These are phyloP conservation scores for Houttuynia cordata DNA, from an alignment of 164 flowering plant species.

Conservation along the genomic window DNA sequence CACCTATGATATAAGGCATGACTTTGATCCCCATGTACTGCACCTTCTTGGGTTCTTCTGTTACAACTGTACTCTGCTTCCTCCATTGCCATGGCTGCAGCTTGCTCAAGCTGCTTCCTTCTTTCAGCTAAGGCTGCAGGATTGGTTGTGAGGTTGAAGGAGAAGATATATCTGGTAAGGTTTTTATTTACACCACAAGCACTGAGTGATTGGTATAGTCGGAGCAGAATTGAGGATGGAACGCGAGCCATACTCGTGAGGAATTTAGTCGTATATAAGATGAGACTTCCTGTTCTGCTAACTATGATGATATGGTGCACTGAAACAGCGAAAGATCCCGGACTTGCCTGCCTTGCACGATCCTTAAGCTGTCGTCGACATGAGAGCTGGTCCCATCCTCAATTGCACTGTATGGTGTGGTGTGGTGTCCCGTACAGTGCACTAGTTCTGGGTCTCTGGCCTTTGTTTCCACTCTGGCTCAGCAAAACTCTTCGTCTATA, in stretches of 20 bases:
- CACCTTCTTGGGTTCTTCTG: background rate
- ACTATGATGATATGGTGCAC: background rate
- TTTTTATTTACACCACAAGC: background rate
- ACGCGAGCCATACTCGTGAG: background rate
- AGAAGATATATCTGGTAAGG: background rate
- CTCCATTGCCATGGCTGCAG: background rate
- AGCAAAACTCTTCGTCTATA: too few species aligned
- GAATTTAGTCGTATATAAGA: background rate
- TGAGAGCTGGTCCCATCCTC: too few species aligned
- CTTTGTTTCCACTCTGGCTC: too few species aligned
- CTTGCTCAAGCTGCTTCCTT: background rate
- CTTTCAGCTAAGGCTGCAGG: background rate
- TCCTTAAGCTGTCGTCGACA: too few species aligned
- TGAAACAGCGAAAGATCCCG: too few species aligned
- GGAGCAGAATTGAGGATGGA: background rate
- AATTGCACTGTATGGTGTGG: too few species aligned
- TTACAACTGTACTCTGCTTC: too few species aligned
- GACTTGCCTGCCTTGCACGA: too few species aligned
- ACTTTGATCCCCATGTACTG: constrained; percentile 9
- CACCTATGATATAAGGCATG: constrained; percentile 15
- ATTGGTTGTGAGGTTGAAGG: too few species aligned
- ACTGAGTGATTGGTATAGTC: too few species aligned
- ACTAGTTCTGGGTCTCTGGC: too few species aligned
- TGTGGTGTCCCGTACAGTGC: too few species aligned
- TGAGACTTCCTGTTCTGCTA: background rate